Evolutionary conservation across 257 asterid genomes (phyloP), one percentile per base, ranked within the genome.

Genomic region (Knoxia roxburghii): DNA sequence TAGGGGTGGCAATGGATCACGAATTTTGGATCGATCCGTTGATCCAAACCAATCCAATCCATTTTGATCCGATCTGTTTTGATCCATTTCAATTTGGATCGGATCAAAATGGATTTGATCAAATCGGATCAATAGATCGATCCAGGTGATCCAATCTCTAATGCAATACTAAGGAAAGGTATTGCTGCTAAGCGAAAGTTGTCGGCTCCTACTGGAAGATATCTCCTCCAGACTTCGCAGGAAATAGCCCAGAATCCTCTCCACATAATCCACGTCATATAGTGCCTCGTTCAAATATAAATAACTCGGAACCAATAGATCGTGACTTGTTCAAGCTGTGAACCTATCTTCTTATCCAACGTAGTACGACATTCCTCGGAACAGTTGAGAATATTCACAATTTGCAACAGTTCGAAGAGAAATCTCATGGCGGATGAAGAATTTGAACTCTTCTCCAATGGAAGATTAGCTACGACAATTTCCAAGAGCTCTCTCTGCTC

Each of bases 241-340:
- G 66, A 88, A 94, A 60, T 74, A 78, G 9, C 77, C 78, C 71
- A 94, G 70, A 75, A 94, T 89, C 76, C 96, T 84, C 80, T 87
- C 96, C 40, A 90, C 96, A 55, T 96, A 90, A 39, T 91, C 95
- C 29, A 94, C 96, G 50, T 94, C 99, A 63, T 94, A 94, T 56
- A 94, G 56, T 23, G 99, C 90, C 56, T 94, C 99, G 26, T 82
- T 90, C 84, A 90, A 74, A 79, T 90, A 90, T 4, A 97, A 94
- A 76, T 88, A 94, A 76, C 99, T 94, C 53, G 99, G 99, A 71
- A 94, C 83, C 39, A 94, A 75, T 41, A 94, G 82, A 80, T 94
- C 97, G 88, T 83, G 11, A 97, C 96, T 65, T 85, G 95, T 57
- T 94, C 97, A 30, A 94, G 70, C 51, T 94, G 93, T 30, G 79